Evolutionary conservation across 768 basidiomycete genomes (phyloP).

Genomic region (Termitomyces titanicus): DNA sequence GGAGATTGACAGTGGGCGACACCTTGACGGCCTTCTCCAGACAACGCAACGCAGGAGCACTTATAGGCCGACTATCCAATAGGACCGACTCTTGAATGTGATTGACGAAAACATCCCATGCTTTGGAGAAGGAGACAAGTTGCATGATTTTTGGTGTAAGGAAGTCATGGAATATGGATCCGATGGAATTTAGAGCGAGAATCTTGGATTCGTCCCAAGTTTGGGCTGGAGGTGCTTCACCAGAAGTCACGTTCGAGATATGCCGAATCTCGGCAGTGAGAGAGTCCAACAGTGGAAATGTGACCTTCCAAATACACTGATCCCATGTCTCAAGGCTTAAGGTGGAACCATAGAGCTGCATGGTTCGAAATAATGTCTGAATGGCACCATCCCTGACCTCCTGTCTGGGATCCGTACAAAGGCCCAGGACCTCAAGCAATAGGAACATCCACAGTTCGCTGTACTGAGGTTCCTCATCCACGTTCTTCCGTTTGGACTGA

Average conservation of each 20-base stretch:
- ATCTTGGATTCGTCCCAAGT: slow-evolving; percentile 89
- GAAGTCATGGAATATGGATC: slow-evolving; percentile 82
- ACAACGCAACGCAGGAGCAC: slow-evolving; percentile 81
- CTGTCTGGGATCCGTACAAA: slow-evolving; percentile 77
- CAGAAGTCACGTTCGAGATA: slow-evolving; percentile 19
- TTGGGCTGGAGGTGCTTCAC: slow-evolving; percentile 24
- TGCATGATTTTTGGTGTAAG: slow-evolving; percentile 68
- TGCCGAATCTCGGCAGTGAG: slow-evolving; percentile 55
- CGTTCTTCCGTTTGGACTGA: slow-evolving; percentile 72
- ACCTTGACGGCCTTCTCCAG: slow-evolving; percentile 77
- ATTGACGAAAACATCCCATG: slow-evolving; percentile 72
- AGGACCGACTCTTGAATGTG: slow-evolving; percentile 72
- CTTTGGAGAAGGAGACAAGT: slow-evolving; percentile 63
- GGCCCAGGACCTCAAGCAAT: slow-evolving; percentile 73
- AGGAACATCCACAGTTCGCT: slow-evolving; percentile 94
- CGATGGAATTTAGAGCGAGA: slow-evolving; percentile 79
- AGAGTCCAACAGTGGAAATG: slow-evolving; percentile 81
- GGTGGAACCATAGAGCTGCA: slow-evolving; percentile 90
- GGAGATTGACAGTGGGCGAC: slow-evolving; percentile 39
- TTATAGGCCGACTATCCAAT: slow-evolving; percentile 63
- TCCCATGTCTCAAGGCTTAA: slow-evolving; percentile 84
- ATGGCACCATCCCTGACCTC: slow-evolving; percentile 94
- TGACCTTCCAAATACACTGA: slow-evolving; percentile 86
- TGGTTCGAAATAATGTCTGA: slow-evolving; percentile 89
- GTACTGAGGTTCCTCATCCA: slow-evolving; percentile 65